Conservation (phyloP, 352 stramenopile species). For the Phytophthora macrochlamydospora region DNA sequence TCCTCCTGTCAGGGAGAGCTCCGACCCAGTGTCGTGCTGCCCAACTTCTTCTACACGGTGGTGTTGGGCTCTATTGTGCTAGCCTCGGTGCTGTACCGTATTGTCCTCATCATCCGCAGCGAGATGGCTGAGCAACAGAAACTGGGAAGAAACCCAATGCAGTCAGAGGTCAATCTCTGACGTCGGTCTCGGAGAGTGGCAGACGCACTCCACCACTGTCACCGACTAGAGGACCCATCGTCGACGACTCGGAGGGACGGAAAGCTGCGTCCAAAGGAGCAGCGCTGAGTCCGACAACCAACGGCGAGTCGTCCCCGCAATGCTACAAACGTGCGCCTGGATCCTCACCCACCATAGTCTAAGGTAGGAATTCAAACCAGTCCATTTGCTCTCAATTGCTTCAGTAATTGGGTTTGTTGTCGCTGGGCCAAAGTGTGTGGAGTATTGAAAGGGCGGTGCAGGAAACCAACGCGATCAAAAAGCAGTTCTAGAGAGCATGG, state of each 20-base stretch:
- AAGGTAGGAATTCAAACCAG: not conserved
- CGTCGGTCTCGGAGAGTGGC: conserved; percentile 28
- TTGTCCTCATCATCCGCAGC: conserved; percentile 54
- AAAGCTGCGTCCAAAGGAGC: conserved; percentile 5
- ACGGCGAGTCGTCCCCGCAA: conserved; percentile 33
- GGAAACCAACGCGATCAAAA: conserved; percentile 12
- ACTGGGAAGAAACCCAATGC: conserved; percentile 29
- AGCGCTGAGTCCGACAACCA: conserved; percentile 37
- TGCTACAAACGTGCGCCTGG: conserved; percentile 68
- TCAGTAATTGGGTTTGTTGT: no score
- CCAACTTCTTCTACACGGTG: conserved; percentile 59
- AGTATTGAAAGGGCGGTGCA: conserved; percentile 14
- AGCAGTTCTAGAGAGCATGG: conserved; percentile 12
- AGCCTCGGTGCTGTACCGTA: conserved; percentile 48
- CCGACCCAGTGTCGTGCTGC: conserved; percentile 38
- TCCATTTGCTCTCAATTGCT: no score
- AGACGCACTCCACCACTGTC: conserved; percentile 34
- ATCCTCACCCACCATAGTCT: conserved; percentile 46
- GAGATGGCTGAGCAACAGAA: conserved; percentile 45
- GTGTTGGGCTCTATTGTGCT: conserved; percentile 55
- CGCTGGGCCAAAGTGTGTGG: not conserved
- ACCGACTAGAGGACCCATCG: conserved; percentile 22
- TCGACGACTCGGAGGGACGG: conserved; percentile 22
- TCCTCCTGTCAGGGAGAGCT: conserved; percentile 22
- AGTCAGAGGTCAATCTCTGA: conserved; percentile 15